Percentiles rank a stretch among this genome's conserved stretches.
These are phyloP conservation scores for Rhizophora apiculata DNA, from an alignment of 345 rosid genomes.

Conservation along the genomic window DNA sequence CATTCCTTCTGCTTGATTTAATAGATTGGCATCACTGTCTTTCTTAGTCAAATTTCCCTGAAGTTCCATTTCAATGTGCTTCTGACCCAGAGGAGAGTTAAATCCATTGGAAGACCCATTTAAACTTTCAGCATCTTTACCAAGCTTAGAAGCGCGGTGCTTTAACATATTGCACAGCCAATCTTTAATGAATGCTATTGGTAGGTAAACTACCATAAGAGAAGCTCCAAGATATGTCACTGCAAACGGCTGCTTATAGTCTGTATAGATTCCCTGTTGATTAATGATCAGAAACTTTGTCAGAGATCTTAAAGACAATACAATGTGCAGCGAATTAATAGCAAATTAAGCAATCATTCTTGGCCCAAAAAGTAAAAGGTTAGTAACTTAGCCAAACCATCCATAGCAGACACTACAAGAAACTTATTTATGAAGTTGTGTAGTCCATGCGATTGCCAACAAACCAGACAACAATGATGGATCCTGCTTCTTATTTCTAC, in stretches of 20 bases:
- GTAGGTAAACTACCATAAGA: slow-evolving; percentile 94
- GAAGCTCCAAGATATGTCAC: slow-evolving; percentile 99
- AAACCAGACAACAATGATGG: neutral
- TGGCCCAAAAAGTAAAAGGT: too few species aligned
- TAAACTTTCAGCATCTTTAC: slow-evolving; percentile 37
- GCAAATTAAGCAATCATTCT: too few species aligned
- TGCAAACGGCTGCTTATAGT: slow-evolving; percentile 95
- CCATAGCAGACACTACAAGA: neutral
- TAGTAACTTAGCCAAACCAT: too few species aligned
- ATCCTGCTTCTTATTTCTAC: neutral
- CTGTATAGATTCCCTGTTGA: slow-evolving; percentile 78
- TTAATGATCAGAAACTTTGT: neutral
- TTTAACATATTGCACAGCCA: slow-evolving; percentile 59
- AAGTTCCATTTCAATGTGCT: slow-evolving; percentile 70
- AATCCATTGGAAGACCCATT: slow-evolving; percentile 50
- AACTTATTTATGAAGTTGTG: neutral
- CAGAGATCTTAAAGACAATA: neutral
- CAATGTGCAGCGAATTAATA: neutral
- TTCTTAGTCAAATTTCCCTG: slow-evolving; percentile 66
- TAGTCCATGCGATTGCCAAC: neutral
- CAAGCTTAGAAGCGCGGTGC: slow-evolving; percentile 45
- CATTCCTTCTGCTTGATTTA: slow-evolving; percentile 54
- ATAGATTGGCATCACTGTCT: slow-evolving; percentile 62
- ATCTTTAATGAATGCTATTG: slow-evolving; percentile 84
- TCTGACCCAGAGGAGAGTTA: slow-evolving; percentile 55